phyloP scores from a whole-genome alignment of 2,329 filamentous ascomycete genomes.

The Diaporthe sp. region DNA sequence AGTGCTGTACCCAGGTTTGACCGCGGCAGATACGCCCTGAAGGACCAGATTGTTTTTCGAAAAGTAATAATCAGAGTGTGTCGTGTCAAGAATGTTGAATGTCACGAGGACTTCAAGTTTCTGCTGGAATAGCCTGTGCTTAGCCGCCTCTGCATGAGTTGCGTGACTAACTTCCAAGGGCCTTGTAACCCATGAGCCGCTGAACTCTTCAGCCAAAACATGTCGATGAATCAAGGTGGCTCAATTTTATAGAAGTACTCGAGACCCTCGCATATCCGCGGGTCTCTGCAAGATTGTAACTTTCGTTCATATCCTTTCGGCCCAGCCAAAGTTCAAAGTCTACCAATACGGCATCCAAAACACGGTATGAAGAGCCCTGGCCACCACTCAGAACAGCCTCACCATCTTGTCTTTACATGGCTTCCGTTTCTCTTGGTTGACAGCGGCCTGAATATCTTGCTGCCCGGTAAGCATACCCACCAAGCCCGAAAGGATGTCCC shows the following conservation, averaged over 20 bases:
- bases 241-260: background rate
- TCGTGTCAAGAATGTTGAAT: no score
- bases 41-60: no score
- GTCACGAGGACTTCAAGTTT: no score
- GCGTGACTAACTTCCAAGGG: background rate
- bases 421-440: background rate
- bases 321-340: background rate
- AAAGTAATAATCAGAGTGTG: background rate
- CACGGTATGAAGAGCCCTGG: no score
- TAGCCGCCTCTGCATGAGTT: background rate
- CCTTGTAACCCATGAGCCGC: no score
- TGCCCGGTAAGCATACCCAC: constrained; percentile 18
- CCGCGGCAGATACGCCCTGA: no score
- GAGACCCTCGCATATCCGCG: no score
- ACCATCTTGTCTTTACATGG: background rate
- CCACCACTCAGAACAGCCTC: background rate
- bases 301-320: background rate
- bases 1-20: background rate
- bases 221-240: background rate
- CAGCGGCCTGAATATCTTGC: background rate
- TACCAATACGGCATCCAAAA: no score
- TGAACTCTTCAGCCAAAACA: background rate
- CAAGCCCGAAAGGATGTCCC: background rate
- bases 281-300: background rate
- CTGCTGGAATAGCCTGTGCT: background rate